These are phyloP conservation scores for Curvularia eragrostidis DNA, from an alignment of 2,329 filamentous ascomycete genomes.

Conservation along the genomic window DNA sequence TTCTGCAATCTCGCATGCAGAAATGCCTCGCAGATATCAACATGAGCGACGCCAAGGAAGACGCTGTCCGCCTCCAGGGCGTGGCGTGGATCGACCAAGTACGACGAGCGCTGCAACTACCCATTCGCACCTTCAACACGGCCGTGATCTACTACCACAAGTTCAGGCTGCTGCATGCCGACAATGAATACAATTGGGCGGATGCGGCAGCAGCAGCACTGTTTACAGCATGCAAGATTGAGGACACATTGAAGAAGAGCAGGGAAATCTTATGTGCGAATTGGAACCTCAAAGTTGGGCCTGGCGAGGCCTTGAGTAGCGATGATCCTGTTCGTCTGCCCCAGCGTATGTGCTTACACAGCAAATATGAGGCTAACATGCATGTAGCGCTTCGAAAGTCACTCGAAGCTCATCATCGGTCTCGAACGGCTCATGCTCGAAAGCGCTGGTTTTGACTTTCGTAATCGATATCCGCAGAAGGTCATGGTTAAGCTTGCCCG, in stretches of 20 bases:
- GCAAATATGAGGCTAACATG: conserved; percentile 1
- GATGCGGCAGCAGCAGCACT: conserved; percentile 88
- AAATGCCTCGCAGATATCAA: conserved; percentile 72
- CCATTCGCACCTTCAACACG: conserved; percentile 89
- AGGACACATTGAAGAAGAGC: conserved; percentile 97
- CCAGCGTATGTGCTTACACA: neutral
- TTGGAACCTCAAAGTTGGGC: conserved; percentile 78
- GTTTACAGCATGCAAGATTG: conserved; percentile 94
- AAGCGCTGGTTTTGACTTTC: conserved; percentile 91
- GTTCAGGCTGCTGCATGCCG: conserved; percentile 85
- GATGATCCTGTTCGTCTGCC: conserved; percentile 75
- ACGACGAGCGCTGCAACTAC: conserved; percentile 77
- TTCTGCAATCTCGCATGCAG: conserved; percentile 81
- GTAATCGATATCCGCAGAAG: conserved; percentile 85
- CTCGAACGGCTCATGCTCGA: conserved; percentile 93
- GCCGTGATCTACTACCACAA: conserved; percentile 94
- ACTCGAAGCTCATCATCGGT: conserved; percentile 82
- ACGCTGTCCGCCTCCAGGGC: conserved; percentile 80
- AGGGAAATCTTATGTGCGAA: conserved; percentile 89
- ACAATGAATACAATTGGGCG: conserved; percentile 80
- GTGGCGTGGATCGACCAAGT: conserved; percentile 89
- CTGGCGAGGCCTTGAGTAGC: conserved; percentile 72
- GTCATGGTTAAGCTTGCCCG: conserved; percentile 80
- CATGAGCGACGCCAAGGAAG: conserved; percentile 79
- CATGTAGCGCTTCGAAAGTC: conserved; percentile 76